A percentile compares a stretch with the other conserved stretches of the same genome.
phyloP scores from a whole-genome alignment of 2,329 filamentous ascomycete species.

The Alternaria ethzedia region DNA sequence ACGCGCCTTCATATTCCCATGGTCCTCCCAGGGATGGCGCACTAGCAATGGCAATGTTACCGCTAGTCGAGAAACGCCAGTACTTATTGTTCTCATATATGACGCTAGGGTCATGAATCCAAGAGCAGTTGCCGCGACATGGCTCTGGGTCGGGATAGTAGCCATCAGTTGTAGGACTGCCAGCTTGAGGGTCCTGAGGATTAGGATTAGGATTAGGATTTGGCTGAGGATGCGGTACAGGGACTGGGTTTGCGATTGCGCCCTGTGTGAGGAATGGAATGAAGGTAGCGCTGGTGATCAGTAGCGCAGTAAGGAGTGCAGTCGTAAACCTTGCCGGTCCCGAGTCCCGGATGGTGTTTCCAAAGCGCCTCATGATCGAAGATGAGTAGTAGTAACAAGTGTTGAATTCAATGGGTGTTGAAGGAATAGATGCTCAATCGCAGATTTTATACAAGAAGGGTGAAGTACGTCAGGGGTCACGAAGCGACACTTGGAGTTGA shows the following conservation, averaged over 20 bases:
- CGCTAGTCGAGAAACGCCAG: slow-evolving; percentile 59
- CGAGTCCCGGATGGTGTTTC: slow-evolving; percentile 1
- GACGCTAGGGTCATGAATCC: slow-evolving; percentile 55
- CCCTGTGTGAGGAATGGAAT: slow-evolving; percentile 15
- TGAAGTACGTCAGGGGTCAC: slow-evolving; percentile 4
- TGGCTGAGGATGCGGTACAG: neutral
- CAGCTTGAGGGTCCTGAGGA: slow-evolving; percentile 1
- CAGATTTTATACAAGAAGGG: neutral
- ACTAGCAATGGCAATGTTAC: slow-evolving; percentile 55
- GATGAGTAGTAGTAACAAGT: neutral
- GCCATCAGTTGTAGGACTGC: neutral
- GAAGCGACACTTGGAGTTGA: neutral
- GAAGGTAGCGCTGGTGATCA: slow-evolving; percentile 20
- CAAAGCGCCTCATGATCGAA: neutral
- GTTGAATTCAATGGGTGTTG: neutral
- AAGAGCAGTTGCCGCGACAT: slow-evolving; percentile 48
- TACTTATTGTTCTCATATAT: slow-evolving; percentile 55
- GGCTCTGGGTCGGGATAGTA: slow-evolving; percentile 41
- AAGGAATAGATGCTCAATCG: neutral
- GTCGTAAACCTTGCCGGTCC: slow-evolving; percentile 4
- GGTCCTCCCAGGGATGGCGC: slow-evolving; percentile 54
- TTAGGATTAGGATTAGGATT: neutral
- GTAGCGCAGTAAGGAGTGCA: slow-evolving; percentile 13
- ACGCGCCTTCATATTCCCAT: slow-evolving; percentile 54
- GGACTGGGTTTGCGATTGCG: neutral